Conservation (phyloP, 129 eudicot genomes). For the Artemisia tridentata region DNA sequence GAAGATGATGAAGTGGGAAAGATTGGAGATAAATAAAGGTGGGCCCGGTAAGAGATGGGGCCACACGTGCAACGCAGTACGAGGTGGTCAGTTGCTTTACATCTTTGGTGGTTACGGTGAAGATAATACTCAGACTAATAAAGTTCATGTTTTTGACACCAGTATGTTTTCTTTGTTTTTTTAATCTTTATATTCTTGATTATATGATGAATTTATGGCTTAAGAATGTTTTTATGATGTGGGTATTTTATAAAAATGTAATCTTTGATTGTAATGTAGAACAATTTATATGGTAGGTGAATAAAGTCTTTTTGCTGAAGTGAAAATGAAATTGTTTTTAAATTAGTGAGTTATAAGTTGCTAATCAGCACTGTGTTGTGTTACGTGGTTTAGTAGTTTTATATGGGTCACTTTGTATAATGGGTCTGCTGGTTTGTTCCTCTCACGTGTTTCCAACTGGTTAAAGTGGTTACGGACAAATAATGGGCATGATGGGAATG, state of each 20-base stretch:
- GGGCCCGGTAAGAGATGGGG: conserved; percentile 99
- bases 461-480: too few relatives aligned
- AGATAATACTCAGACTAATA: conserved; percentile 80
- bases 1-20: conserved; percentile 84
- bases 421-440: too few relatives aligned
- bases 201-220: background rate
- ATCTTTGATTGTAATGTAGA: background rate
- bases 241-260: background rate
- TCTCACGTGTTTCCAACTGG: too few relatives aligned
- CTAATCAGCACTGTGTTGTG: conserved; percentile 5
- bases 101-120: conserved; percentile 93
- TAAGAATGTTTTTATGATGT: conserved; percentile 6
- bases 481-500: too few relatives aligned
- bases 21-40: conserved; percentile 38
- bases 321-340: background rate
- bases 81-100: conserved; percentile 84
- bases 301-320: background rate
- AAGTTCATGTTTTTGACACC: conserved; percentile 80
- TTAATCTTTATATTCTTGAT: background rate
- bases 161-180: conserved; percentile 33
- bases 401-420: background rate
- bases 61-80: conserved; percentile 91
- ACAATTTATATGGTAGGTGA: background rate
- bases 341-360: conserved; percentile 8
- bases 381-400: background rate